Evolutionary conservation across 2,329 filamentous ascomycete genomes (phyloP).

Genomic region (Tolypocladium ophioglossoides): DNA sequence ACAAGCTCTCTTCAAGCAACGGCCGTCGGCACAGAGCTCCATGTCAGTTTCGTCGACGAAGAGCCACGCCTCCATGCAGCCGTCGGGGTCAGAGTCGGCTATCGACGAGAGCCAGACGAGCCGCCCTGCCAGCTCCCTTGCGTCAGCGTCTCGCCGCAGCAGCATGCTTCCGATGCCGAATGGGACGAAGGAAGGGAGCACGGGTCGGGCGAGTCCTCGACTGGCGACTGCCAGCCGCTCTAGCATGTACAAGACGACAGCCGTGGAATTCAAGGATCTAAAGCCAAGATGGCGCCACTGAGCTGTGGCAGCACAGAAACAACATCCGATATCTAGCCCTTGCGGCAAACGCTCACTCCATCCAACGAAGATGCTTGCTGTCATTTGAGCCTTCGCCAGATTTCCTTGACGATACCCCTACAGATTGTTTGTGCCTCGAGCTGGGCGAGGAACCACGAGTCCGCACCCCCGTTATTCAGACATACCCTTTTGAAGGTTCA

Average conservation of each 20-base stretch:
- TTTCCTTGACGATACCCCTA: not conserved
- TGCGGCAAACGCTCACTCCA: not conserved
- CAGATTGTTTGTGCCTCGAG: not conserved
- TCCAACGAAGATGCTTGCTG: not conserved
- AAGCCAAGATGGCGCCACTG: slow-evolving; percentile 40
- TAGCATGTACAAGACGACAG: slow-evolving; percentile 29
- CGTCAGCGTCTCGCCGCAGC: slow-evolving; percentile 34
- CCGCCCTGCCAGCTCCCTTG: slow-evolving; percentile 48
- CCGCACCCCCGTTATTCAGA: not conserved
- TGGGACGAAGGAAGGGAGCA: slow-evolving; percentile 19
- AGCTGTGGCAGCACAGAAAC: not conserved
- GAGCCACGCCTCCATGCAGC: slow-evolving; percentile 44
- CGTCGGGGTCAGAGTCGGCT: slow-evolving; percentile 24
- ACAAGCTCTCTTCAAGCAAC: slow-evolving; percentile 32
- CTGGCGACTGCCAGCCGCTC: slow-evolving; percentile 33
- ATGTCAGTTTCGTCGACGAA: slow-evolving; percentile 33
- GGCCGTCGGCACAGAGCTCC: slow-evolving; percentile 25
- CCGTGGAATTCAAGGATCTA: slow-evolving; percentile 24
- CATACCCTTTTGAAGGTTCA: slow-evolving; percentile 3
- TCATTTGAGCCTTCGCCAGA: not conserved
- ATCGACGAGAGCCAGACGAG: slow-evolving; percentile 18
- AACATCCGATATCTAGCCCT: not conserved
- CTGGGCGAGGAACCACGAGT: not conserved
- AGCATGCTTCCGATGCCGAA: slow-evolving; percentile 44
- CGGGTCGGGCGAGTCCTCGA: slow-evolving; percentile 38